phyloP scores from a whole-genome alignment of 495 filamentous ascomycete genomes.

The Talaromyces trachyspermus region DNA sequence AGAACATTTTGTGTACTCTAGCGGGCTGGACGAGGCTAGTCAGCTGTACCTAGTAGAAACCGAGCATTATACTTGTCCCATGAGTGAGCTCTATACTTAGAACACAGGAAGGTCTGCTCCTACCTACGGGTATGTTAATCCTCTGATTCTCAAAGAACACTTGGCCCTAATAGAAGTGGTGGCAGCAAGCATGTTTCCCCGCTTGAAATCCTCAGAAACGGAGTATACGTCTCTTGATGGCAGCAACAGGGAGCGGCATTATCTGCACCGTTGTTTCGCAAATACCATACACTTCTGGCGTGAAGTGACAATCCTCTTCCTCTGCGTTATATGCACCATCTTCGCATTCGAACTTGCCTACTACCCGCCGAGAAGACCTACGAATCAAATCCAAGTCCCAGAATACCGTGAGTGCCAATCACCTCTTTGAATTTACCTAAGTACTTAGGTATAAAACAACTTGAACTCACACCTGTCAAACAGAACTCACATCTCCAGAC shows the following conservation, averaged over 20 bases:
- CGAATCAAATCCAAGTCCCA: neutral
- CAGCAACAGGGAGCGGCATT: neutral
- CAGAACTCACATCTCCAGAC: conserved; percentile 3
- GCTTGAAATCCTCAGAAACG: neutral
- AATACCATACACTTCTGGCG: conserved; percentile 3
- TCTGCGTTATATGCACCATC: neutral
- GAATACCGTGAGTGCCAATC: neutral
- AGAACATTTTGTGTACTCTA: too few relatives aligned
- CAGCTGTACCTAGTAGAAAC: neutral
- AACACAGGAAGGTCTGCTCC: neutral
- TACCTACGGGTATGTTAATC: neutral
- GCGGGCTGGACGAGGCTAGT: neutral
- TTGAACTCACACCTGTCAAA: neutral
- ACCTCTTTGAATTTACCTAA: neutral
- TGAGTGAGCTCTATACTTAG: neutral
- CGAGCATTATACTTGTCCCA: neutral
- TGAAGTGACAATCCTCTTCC: neutral
- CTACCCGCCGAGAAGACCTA: neutral
- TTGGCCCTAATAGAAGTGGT: neutral
- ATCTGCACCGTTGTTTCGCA: neutral
- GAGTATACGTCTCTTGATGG: neutral
- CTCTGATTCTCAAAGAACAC: neutral
- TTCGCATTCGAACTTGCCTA: neutral
- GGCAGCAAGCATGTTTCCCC: neutral
- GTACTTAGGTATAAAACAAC: too few relatives aligned